Percentiles rank a stretch among this genome's conserved stretches.
phyloP scores from a whole-genome alignment of 495 filamentous ascomycete genomes.

The Tuber calosporum region DNA sequence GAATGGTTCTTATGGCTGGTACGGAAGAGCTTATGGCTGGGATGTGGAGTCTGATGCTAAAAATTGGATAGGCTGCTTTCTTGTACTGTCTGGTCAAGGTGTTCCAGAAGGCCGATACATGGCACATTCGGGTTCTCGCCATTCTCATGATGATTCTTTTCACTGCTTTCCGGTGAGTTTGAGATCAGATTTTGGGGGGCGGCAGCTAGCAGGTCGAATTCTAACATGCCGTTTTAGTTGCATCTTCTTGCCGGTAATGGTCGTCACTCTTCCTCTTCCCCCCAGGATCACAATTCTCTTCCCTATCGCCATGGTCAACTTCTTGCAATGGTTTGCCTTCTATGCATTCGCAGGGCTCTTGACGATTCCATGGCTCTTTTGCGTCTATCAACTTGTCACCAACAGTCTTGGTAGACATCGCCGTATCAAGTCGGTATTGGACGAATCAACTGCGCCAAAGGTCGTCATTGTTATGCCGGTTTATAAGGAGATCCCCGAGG shows the following conservation, averaged over 20 bases:
- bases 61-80: slow-evolving; percentile 56
- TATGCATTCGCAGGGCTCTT: slow-evolving; percentile 84
- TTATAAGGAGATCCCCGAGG: slow-evolving; percentile 82
- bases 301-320: slow-evolving; percentile 56
- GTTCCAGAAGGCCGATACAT: slow-evolving; percentile 81
- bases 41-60: neutral
- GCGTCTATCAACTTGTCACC: slow-evolving; percentile 81
- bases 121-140: slow-evolving; percentile 69
- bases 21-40: slow-evolving; percentile 5
- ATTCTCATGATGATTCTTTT: slow-evolving; percentile 69
- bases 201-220: slow-evolving; percentile 14
- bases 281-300: slow-evolving; percentile 61
- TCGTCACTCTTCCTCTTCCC: slow-evolving; percentile 86
- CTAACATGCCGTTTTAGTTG: slow-evolving; percentile 48
- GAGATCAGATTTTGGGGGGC: neutral
- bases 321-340: slow-evolving; percentile 93
- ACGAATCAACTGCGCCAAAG: slow-evolving; percentile 82
- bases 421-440: slow-evolving; percentile 72
- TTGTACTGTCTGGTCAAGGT: slow-evolving; percentile 85
- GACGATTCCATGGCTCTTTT: slow-evolving; percentile 85
- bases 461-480: slow-evolving; percentile 97
- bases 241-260: slow-evolving; percentile 88
- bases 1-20: slow-evolving; percentile 93
- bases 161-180: slow-evolving; percentile 60
- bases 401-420: slow-evolving; percentile 73